Evolutionary conservation across 2,329 filamentous ascomycete species (phyloP), one percentile per base, ranked within the genome.

Genomic region (Niveomyces coronatus): DNA sequence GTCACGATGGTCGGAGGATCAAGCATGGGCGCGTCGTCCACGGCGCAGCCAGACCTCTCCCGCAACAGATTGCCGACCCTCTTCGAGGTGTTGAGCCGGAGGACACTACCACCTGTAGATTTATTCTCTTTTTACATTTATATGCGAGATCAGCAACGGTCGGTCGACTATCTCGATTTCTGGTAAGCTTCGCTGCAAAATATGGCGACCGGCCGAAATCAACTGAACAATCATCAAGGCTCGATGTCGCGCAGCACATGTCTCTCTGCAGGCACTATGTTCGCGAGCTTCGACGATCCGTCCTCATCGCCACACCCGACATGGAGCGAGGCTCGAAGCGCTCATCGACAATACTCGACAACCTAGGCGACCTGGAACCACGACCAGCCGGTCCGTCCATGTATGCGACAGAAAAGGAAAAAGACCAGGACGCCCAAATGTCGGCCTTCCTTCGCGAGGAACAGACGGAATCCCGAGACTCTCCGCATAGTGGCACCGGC

Each of bases 51-150:
- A 32, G 76, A 81, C 48, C 56, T 75, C 46, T 62, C 64, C 48
- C 80, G 91, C 53, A 93, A 94, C 57, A 76, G 91, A 47, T 75
- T 98, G 42, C 91, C 91, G 32, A 95, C 87, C 2, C 76, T 98
- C 36, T 95, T 94, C 57, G 93, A 98, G 63, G 91, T 98, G 40
- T 68, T 98, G 44, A 94, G 86, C 57, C 79, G 93, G 49, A 80
- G 87, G 47, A 98, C 91, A n/a, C 72, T 93, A 15, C 85, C 93
- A 34, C 91, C 91, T 0, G 89, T 98, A 41, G 93, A 98, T 55
- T 71, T 98, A 9, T 98, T 94, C 62, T 95, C 88, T 2, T 98
- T 98, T 67, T 98, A 98, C 64, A 98, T 98, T 52, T 98, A 94
- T 64, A 98, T 98, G 91, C 79, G 91, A 53, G 93, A 98, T 60